Base-by-base conservation (phyloP, 1,284 basidiomycete species). In the Ganoderma meredithae region DNA sequence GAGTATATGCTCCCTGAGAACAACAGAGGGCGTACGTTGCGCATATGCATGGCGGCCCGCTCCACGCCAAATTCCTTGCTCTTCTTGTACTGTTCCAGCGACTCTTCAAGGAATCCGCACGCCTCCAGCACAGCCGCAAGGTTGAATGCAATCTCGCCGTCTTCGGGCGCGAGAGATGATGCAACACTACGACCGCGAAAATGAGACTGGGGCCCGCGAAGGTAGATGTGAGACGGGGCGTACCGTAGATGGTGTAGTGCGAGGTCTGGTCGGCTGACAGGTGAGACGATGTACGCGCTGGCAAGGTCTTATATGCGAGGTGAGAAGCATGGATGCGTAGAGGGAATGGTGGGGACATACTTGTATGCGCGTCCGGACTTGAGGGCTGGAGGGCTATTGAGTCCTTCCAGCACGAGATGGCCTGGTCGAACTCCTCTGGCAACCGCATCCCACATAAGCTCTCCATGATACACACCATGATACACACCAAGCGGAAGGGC, bases 121-220 rank as follows among this genome's bases (percentile, higher is more conserved):
- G 95, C 95, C 88, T 96, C 95, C 65, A 96, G 85, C 74, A 96
- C 94, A 31, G 94, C 95, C 36, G 93, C 96, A 64, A 97, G 87
- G 82, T 97, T 98, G 85, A 96, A 98, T 40, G 95, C 92, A 77
- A 97, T 96, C 81, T 98, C 96, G 75, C 95, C 90, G 83, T 98
- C 96, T 77, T 96, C 93, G 44, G 96, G 96, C 58, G 93, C 88
- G 71, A 98, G 88, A 43, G 91, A 90, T 44, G 92, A 87, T 33
- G 96, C 96, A 74, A 94, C 91, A 71, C 96, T 97, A 80, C 7
- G 17, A 25, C 13, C 13, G n/a, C 4, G n/a, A 22, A 53, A 0
- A 15, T 31, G 13, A 40, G 33, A 62, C 17, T 40, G 22, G 9
- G 39, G 1, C 7, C 36, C 22, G 61, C 5, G 44, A 73, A 74